A percentile compares a stretch with the other conserved stretches of the same genome.
Evolutionary conservation across 768 basidiomycete genomes (phyloP).

Genomic region (Podaxis sp.): DNA sequence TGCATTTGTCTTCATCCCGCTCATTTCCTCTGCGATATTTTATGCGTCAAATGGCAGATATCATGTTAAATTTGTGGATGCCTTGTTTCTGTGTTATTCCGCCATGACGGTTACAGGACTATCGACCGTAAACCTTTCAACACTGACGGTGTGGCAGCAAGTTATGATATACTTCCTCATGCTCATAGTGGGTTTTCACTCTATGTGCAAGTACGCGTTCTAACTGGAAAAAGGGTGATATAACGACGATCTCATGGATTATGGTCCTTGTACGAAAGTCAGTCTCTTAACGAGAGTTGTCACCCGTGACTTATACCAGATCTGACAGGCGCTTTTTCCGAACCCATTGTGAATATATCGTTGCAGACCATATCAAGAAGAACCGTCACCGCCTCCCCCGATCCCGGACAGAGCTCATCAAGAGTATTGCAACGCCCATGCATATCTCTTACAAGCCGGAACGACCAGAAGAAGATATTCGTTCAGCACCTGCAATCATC

Average conservation of each 20-base stretch:
- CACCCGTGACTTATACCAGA: not conserved
- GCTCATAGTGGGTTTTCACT: constrained; percentile 32
- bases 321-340: constrained; percentile 36
- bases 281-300: constrained; percentile 6
- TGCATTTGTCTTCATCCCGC: constrained; percentile 51
- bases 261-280: constrained; percentile 64
- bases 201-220: not conserved
- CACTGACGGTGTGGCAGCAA: constrained; percentile 45
- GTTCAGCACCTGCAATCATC: not conserved
- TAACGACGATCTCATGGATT: constrained; percentile 55
- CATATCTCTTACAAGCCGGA: not conserved
- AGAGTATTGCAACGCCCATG: constrained; percentile 29
- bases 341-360: constrained; percentile 37
- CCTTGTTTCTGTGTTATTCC: constrained; percentile 58
- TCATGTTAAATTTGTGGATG: constrained; percentile 47
- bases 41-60: constrained; percentile 58
- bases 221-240: constrained; percentile 30
- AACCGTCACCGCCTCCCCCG: constrained; percentile 15
- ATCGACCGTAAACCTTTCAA: constrained; percentile 45
- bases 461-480: not conserved
- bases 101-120: constrained; percentile 51
- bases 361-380: constrained; percentile 16
- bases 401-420: constrained; percentile 25
- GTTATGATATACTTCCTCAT: constrained; percentile 50
- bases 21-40: constrained; percentile 60